A percentile compares a stretch with the other conserved stretches of the same genome.
These are phyloP conservation scores for Oryza nivara DNA, from an alignment of 176 grass and related monocot species.

Conservation along the genomic window DNA sequence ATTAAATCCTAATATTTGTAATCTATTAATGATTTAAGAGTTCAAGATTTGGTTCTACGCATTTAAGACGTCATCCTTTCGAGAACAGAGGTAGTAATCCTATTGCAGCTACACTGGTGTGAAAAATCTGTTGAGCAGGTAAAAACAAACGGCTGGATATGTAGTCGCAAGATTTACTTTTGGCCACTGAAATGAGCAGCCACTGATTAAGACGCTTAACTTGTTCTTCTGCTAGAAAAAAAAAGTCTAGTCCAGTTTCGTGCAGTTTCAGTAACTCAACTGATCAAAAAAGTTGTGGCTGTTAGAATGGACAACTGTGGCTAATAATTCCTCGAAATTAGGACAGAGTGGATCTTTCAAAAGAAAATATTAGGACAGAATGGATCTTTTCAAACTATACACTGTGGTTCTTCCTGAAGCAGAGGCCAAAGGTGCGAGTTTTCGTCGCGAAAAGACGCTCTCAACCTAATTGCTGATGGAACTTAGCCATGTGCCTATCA, in stretches of 20 bases:
- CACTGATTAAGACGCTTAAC: slow-evolving; percentile 15
- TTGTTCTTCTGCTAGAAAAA: not conserved
- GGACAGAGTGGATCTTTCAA: not conserved
- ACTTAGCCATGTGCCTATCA: not conserved
- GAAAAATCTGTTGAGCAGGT: not conserved
- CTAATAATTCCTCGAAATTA: slow-evolving; percentile 16
- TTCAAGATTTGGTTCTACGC: too few relatives aligned
- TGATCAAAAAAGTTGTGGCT: slow-evolving; percentile 16
- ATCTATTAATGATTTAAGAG: too few relatives aligned
- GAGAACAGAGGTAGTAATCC: not conserved
- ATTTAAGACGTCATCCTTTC: too few relatives aligned
- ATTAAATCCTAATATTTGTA: too few relatives aligned
- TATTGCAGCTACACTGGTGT: not conserved
- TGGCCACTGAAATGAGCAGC: slow-evolving; percentile 15
- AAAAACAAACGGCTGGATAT: slow-evolving; percentile 18
- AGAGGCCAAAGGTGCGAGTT: slow-evolving; percentile 20
- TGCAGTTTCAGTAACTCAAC: slow-evolving; percentile 18
- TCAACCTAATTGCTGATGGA: not conserved
- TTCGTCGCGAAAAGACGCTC: not conserved
- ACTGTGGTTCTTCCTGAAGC: not conserved
- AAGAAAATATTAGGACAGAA: not conserved
- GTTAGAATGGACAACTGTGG: slow-evolving; percentile 30
- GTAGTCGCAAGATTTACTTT: slow-evolving; percentile 10
- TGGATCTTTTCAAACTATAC: not conserved
- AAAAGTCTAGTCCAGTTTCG: slow-evolving; percentile 27